phyloP scores from a whole-genome alignment of 2,329 filamentous ascomycete species.

The Fusarium heterosporum region DNA sequence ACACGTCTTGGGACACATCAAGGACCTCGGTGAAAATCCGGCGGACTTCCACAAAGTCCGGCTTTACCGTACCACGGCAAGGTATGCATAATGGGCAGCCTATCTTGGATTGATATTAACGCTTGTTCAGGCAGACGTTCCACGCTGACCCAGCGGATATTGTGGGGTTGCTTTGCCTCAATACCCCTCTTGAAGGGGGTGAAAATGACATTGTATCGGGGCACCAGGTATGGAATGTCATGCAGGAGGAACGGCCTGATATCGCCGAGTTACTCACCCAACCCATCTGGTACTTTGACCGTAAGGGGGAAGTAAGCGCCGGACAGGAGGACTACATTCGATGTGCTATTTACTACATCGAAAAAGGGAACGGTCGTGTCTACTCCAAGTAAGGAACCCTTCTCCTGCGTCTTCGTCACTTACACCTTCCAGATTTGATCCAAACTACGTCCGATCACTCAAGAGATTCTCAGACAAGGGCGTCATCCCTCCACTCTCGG shows the following conservation, averaged over 20 bases:
- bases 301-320: slow-evolving; percentile 82
- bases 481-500: slow-evolving; percentile 35
- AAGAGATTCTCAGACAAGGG: slow-evolving; percentile 25
- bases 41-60: slow-evolving; percentile 84
- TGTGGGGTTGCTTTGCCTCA: slow-evolving; percentile 84
- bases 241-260: slow-evolving; percentile 82
- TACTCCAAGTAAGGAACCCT: slow-evolving; percentile 67
- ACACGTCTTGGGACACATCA: slow-evolving; percentile 87
- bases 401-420: not conserved
- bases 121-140: slow-evolving; percentile 60
- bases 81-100: not conserved
- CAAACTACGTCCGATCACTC: slow-evolving; percentile 73
- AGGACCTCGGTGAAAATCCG: slow-evolving; percentile 81
- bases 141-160: slow-evolving; percentile 86
- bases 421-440: slow-evolving; percentile 65
- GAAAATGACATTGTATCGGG: slow-evolving; percentile 83
- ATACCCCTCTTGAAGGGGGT: slow-evolving; percentile 80
- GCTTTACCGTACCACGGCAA: slow-evolving; percentile 79
- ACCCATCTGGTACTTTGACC: slow-evolving; percentile 92
- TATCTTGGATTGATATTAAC: not conserved
- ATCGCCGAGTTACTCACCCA: slow-evolving; percentile 79
- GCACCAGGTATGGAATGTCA: slow-evolving; percentile 83
- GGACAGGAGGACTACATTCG: slow-evolving; percentile 81
- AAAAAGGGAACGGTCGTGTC: slow-evolving; percentile 62
- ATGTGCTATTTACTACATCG: slow-evolving; percentile 80